These are phyloP conservation scores for Epicoccum sorghinum DNA, from an alignment of 2,329 filamentous ascomycete species.

Conservation along the genomic window DNA sequence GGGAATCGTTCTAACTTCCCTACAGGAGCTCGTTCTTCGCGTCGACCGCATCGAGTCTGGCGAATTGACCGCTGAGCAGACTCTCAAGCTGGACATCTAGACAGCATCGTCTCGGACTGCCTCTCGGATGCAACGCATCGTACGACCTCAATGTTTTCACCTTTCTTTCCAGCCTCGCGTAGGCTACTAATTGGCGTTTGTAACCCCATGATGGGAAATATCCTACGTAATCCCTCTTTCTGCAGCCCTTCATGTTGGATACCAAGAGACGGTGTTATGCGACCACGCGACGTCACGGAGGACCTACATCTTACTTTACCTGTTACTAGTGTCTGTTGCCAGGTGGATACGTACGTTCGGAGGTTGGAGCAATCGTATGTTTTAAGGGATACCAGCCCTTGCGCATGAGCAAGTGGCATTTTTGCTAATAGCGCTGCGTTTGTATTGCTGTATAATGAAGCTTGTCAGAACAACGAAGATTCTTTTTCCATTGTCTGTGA, in stretches of 20 bases:
- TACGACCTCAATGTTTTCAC: slow-evolving; percentile 1
- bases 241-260: slow-evolving; percentile 16
- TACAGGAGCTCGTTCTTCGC: slow-evolving; percentile 49
- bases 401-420: too few relatives aligned
- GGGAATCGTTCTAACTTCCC: neutral
- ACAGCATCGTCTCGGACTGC: too few relatives aligned
- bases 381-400: too few relatives aligned
- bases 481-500: too few relatives aligned
- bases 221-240: neutral
- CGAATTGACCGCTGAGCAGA: slow-evolving; percentile 44
- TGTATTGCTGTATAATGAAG: too few relatives aligned
- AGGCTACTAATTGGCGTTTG: slow-evolving; percentile 4
- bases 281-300: slow-evolving; percentile 15
- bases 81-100: slow-evolving; percentile 41
- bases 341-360: neutral
- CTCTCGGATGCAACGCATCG: too few relatives aligned
- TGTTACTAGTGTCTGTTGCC: slow-evolving; percentile 27
- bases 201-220: neutral
- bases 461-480: too few relatives aligned
- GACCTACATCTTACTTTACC: slow-evolving; percentile 14
- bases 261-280: slow-evolving; percentile 15
- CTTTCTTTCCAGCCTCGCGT: neutral
- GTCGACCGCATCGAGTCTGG: slow-evolving; percentile 50
- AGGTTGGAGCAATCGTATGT: neutral
- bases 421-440: too few relatives aligned